phyloP scores from a whole-genome alignment of 1,284 basidiomycete species.

The Austroboletus novae-zelandiae region DNA sequence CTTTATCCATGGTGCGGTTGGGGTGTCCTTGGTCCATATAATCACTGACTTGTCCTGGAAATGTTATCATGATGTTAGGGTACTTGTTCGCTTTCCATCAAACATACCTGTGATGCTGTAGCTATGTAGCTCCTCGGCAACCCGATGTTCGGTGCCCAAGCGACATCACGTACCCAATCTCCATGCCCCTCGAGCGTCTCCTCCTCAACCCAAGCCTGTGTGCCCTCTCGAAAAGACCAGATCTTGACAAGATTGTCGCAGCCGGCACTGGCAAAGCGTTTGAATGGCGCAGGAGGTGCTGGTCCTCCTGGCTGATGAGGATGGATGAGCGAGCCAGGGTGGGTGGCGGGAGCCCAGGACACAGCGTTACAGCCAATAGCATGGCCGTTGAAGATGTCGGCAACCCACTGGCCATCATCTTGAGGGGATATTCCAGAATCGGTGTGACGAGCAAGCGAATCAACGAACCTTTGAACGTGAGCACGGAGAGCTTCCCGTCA shows the following conservation, averaged over 20 bases:
- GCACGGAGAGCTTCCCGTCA: conserved; percentile 95
- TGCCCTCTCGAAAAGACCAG: conserved; percentile 82
- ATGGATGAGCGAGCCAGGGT: conserved; percentile 80
- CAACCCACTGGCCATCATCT: conserved; percentile 97
- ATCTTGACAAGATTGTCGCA: conserved; percentile 97
- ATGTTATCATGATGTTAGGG: neutral
- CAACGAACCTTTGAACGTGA: conserved; percentile 88
- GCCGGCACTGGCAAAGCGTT: conserved; percentile 92
- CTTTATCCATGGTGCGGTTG: conserved; percentile 81
- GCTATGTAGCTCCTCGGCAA: conserved; percentile 94
- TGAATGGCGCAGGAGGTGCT: conserved; percentile 50
- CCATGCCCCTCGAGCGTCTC: conserved; percentile 87
- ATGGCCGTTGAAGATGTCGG: conserved; percentile 94
- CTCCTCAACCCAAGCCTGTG: conserved; percentile 87
- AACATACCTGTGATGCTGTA: conserved; percentile 81
- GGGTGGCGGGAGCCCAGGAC: conserved; percentile 92
- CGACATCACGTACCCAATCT: conserved; percentile 98
- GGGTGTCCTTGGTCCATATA: conserved; percentile 90
- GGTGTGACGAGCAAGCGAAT: neutral
- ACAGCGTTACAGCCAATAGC: conserved; percentile 97
- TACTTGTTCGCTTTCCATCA: neutral
- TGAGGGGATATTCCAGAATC: neutral
- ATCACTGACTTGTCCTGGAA: conserved; percentile 83
- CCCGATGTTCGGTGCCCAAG: conserved; percentile 97
- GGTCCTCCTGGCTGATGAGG: conserved; percentile 48